phyloP scores from a whole-genome alignment of 179 eudicot genomes.

The Silene vulgaris region DNA sequence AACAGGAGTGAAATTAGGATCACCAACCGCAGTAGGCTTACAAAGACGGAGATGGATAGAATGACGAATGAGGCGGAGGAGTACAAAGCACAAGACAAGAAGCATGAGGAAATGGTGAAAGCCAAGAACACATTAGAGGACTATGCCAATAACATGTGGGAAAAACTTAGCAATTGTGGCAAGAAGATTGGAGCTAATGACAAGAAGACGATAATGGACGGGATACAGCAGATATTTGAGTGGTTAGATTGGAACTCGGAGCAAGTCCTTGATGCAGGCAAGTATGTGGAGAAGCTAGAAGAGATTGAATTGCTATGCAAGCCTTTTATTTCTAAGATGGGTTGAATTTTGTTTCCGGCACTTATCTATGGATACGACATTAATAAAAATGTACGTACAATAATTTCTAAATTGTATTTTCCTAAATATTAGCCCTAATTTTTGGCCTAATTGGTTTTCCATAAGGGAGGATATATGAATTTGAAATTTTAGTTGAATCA shows the following conservation, averaged over 20 bases:
- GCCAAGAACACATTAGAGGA: conserved; percentile 14
- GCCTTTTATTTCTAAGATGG: background rate
- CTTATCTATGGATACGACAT: too few species aligned
- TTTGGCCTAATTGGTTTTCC: too few species aligned
- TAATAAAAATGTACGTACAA: too few species aligned
- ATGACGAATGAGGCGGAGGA: conserved; percentile 19
- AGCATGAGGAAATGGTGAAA: conserved; percentile 6
- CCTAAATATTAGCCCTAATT: too few species aligned
- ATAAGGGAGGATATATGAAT: too few species aligned
- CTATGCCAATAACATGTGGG: conserved; percentile 6
- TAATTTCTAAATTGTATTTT: too few species aligned
- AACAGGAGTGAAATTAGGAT: conserved; percentile 7
- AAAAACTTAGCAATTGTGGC: conserved; percentile 2
- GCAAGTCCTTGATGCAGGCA: conserved; percentile 5
- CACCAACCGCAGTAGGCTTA: conserved; percentile 9
- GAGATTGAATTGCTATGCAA: conserved; percentile 8
- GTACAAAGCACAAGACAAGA: conserved; percentile 12
- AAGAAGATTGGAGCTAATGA: background rate
- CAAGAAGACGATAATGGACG: background rate
- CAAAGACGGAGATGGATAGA: conserved; percentile 9
- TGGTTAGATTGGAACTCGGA: conserved; percentile 6
- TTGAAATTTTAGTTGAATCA: too few species aligned
- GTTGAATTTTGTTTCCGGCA: background rate
- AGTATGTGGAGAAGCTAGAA: conserved; percentile 4
- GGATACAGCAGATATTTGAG: background rate